Evolutionary conservation across 148 eudicot genomes (phyloP).

Genomic region (Bassia scoparia): DNA sequence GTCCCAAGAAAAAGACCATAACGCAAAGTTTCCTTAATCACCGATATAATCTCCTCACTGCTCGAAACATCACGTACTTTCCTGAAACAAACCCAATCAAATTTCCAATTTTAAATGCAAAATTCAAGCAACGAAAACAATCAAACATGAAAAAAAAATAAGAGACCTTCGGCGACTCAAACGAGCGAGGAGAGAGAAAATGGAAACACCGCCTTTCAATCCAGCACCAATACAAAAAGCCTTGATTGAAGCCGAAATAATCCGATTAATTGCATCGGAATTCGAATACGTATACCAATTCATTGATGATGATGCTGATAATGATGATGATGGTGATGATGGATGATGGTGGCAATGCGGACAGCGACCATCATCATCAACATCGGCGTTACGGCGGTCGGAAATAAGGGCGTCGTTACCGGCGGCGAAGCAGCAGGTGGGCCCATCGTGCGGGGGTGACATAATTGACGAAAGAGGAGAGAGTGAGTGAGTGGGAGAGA

Average conservation of each 20-base stretch:
- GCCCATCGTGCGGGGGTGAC: slow-evolving; percentile 9
- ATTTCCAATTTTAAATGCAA: neutral
- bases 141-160: slow-evolving; percentile 26
- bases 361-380: slow-evolving; percentile 29
- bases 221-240: slow-evolving; percentile 93
- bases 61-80: slow-evolving; percentile 44
- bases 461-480: too few relatives aligned
- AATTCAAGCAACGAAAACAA: neutral
- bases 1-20: slow-evolving; percentile 91
- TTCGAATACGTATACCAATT: slow-evolving; percentile 40
- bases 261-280: slow-evolving; percentile 49
- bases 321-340: slow-evolving; percentile 27
- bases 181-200: slow-evolving; percentile 78
- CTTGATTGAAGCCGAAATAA: slow-evolving; percentile 55
- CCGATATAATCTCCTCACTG: slow-evolving; percentile 55
- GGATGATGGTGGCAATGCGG: slow-evolving; percentile 42
- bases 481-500: neutral
- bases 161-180: slow-evolving; percentile 56
- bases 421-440: slow-evolving; percentile 1
- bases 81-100: slow-evolving; percentile 28
- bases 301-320: slow-evolving; percentile 52
- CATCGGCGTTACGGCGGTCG: neutral
- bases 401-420: neutral
- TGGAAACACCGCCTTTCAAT: slow-evolving; percentile 80
- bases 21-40: slow-evolving; percentile 76